phyloP scores from a whole-genome alignment of 352 stramenopile species.

The Globisporangium okanoganense region DNA sequence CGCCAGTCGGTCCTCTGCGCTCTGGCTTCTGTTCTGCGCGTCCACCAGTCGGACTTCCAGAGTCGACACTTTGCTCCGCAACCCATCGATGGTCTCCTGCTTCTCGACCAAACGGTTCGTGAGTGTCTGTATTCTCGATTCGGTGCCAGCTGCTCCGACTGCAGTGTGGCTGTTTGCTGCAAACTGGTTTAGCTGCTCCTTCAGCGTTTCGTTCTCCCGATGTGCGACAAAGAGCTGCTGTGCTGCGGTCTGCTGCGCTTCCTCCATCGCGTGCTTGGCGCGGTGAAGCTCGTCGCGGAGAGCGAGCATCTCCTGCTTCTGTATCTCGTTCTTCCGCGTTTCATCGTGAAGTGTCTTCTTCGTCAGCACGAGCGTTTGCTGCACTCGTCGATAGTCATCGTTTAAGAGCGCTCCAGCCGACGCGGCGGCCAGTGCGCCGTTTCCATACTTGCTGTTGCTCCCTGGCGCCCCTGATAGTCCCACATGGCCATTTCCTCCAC shows the following conservation, averaged over 20 bases:
- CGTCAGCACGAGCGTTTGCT: constrained; percentile 58
- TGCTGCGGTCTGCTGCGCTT: constrained; percentile 29
- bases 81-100: constrained; percentile 67
- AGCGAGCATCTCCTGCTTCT: constrained; percentile 60
- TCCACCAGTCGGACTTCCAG: constrained; percentile 70
- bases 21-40: constrained; percentile 34
- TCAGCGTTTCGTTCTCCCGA: constrained; percentile 44
- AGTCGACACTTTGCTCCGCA: constrained; percentile 64
- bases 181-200: constrained; percentile 35
- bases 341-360: constrained; percentile 82
- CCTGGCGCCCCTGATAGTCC: background rate
- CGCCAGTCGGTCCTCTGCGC: constrained; percentile 54
- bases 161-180: constrained; percentile 9
- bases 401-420: constrained; percentile 24
- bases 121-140: constrained; percentile 70
- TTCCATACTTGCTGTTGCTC: constrained; percentile 6
- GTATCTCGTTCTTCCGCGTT: constrained; percentile 53
- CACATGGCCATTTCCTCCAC: background rate
- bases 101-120: constrained; percentile 83
- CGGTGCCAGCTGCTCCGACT: constrained; percentile 26
- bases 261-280: constrained; percentile 38
- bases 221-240: constrained; percentile 33
- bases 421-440: constrained; percentile 4
- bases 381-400: constrained; percentile 56
- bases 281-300: constrained; percentile 51